Evolutionary conservation across 805 yeast species (phyloP).

Genomic region (Kuraishia cidri): DNA sequence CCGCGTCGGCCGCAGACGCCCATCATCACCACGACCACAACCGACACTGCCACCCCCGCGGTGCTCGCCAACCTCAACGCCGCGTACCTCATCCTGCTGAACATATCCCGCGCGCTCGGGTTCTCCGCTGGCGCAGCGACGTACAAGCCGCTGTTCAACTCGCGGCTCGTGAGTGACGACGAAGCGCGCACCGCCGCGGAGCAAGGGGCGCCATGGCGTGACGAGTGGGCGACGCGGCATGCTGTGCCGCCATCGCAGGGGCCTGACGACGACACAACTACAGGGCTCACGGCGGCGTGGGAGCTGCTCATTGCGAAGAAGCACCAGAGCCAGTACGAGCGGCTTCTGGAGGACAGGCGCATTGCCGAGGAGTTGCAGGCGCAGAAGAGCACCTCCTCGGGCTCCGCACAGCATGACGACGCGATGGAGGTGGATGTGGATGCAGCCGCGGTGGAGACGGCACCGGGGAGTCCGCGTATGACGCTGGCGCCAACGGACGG

Average conservation of each 20-base stretch:
- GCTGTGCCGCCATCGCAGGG: neutral
- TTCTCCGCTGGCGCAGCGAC: too few species aligned
- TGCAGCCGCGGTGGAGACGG: neutral
- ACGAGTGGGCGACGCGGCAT: too few species aligned
- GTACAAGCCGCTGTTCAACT: neutral
- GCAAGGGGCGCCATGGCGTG: neutral
- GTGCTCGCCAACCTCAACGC: slow-evolving; percentile 19
- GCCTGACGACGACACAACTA: too few species aligned
- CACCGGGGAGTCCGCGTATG: too few species aligned
- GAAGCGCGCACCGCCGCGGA: neutral
- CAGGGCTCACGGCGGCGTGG: slow-evolving; percentile 31
- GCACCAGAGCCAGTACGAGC: slow-evolving; percentile 42
- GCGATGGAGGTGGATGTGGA: neutral
- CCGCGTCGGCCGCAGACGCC: slow-evolving; percentile 15
- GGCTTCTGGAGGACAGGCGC: slow-evolving; percentile 16
- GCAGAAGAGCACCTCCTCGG: neutral
- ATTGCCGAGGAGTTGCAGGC: neutral
- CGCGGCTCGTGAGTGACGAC: neutral
- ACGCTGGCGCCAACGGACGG: too few species aligned
- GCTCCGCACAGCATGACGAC: neutral
- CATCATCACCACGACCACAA: neutral
- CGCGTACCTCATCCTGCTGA: slow-evolving; percentile 12
- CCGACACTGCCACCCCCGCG: slow-evolving; percentile 8
- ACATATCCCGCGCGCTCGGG: slow-evolving; percentile 14
- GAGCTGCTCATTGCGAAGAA: slow-evolving; percentile 32